These are phyloP conservation scores for Crucihimalaya himalaica DNA, from an alignment of 345 rosid species.

Conservation along the genomic window DNA sequence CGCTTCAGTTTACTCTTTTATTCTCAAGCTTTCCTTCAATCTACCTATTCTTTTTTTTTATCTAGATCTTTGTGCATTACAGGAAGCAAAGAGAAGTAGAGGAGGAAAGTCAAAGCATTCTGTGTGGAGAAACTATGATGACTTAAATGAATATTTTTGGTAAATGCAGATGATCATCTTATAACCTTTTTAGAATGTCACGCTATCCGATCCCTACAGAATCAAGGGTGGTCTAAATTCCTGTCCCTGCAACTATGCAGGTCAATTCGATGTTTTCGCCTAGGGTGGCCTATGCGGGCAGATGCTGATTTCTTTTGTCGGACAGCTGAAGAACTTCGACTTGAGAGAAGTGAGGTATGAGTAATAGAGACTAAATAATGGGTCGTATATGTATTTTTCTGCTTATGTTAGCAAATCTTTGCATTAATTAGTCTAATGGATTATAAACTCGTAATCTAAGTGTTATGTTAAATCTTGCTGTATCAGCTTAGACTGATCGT, in stretches of 20 bases:
- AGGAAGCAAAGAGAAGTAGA: conserved; percentile 70
- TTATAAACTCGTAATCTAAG: conserved; percentile 12
- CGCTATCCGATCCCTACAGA: neutral
- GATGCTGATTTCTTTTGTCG: conserved; percentile 70
- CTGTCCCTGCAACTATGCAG: conserved; percentile 40
- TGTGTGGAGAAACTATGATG: conserved; percentile 76
- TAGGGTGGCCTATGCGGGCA: conserved; percentile 79
- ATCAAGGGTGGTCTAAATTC: conserved; percentile 3
- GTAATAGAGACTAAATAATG: conserved; percentile 4
- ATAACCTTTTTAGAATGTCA: conserved; percentile 15
- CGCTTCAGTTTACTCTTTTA: conserved; percentile 10
- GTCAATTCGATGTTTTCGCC: conserved; percentile 69
- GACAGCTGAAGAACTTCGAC: conserved; percentile 41
- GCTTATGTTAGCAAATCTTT: conserved; percentile 1
- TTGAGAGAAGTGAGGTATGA: conserved; percentile 51
- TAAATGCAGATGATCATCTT: conserved; percentile 31
- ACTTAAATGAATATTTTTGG: conserved; percentile 75
- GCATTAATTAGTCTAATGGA: neutral
- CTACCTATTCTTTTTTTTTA: neutral
- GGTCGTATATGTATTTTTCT: neutral
- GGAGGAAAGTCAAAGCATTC: conserved; percentile 73
- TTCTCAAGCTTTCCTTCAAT: conserved; percentile 11
- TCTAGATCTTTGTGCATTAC: conserved; percentile 25
- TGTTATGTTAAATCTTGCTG: conserved; percentile 13
- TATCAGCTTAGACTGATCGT: neutral